Conservation (phyloP, 139 green algal species). For the Zygnema cylindricum region DNA sequence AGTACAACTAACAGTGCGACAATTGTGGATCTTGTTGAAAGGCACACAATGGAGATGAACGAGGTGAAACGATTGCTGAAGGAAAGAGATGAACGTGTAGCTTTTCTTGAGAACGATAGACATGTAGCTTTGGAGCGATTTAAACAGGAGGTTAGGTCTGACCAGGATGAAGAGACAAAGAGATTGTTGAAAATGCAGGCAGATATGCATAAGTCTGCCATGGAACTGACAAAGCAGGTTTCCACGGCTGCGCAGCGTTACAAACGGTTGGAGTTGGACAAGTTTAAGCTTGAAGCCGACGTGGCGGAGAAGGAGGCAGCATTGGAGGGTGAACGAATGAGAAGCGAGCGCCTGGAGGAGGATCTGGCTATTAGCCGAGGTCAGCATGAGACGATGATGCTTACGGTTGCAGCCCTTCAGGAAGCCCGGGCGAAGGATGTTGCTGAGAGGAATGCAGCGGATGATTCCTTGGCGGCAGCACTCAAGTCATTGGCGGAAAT, state of each 20-base stretch:
- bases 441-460: not conserved
- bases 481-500: not conserved
- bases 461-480: not conserved
- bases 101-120: slow-evolving; percentile 30
- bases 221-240: slow-evolving; percentile 29
- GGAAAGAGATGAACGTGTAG: slow-evolving; percentile 40
- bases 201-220: slow-evolving; percentile 27
- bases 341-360: slow-evolving; percentile 29
- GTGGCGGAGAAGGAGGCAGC: slow-evolving; percentile 46
- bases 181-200: slow-evolving; percentile 36
- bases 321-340: slow-evolving; percentile 27
- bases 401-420: slow-evolving; percentile 37
- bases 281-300: slow-evolving; percentile 8
- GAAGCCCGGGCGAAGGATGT: slow-evolving; percentile 24
- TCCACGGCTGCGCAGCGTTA: slow-evolving; percentile 15
- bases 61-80: slow-evolving; percentile 36
- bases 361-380: slow-evolving; percentile 34
- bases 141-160: not conserved
- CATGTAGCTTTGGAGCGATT: slow-evolving; percentile 27
- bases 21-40: slow-evolving; percentile 45
- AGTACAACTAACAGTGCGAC: not conserved
- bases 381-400: slow-evolving; percentile 44
- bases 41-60: slow-evolving; percentile 32
- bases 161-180: slow-evolving; percentile 37
- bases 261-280: slow-evolving; percentile 39